phyloP scores from a whole-genome alignment of 306 rosid species.

The Castanea crenata region DNA sequence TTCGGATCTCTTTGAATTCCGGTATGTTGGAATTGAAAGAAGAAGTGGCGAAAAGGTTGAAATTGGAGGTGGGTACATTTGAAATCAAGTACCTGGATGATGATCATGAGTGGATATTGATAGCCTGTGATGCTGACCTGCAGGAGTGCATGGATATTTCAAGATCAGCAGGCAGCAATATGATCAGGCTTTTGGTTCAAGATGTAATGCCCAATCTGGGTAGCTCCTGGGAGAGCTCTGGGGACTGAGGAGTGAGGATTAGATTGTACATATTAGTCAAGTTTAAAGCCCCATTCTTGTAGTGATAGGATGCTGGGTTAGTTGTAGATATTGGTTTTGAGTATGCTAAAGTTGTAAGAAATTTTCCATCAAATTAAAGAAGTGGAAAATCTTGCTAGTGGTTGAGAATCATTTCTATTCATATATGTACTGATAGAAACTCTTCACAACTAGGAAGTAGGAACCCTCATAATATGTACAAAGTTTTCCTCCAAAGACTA shows the following conservation, averaged over 20 bases:
- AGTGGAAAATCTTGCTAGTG: neutral
- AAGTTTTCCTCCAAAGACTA: too few species aligned
- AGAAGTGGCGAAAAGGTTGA: constrained; percentile 72
- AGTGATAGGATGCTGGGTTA: constrained; percentile 26
- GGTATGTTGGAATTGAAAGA: constrained; percentile 54
- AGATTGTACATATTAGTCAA: constrained; percentile 32
- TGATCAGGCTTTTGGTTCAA: constrained; percentile 71
- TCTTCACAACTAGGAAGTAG: too few species aligned
- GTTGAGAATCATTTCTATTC: neutral
- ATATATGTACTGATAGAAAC: too few species aligned
- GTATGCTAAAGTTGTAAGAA: constrained; percentile 38
- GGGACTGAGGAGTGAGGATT: constrained; percentile 45
- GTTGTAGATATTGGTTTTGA: constrained; percentile 35
- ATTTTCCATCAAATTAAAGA: neutral
- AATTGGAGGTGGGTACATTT: constrained; percentile 62
- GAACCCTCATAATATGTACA: too few species aligned
- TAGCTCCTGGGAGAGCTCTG: constrained; percentile 70
- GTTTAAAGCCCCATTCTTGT: constrained; percentile 27
- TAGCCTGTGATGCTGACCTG: constrained; percentile 81
- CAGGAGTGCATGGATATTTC: constrained; percentile 75
- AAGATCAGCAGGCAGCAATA: constrained; percentile 52
- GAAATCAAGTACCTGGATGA: constrained; percentile 83
- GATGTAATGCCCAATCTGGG: constrained; percentile 56
- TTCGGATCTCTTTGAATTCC: constrained; percentile 50
- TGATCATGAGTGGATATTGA: constrained; percentile 79